Percentiles rank a stretch among this genome's conserved stretches.
Conservation (phyloP, 257 asterid genomes). For the Ilex aquifolium region DNA sequence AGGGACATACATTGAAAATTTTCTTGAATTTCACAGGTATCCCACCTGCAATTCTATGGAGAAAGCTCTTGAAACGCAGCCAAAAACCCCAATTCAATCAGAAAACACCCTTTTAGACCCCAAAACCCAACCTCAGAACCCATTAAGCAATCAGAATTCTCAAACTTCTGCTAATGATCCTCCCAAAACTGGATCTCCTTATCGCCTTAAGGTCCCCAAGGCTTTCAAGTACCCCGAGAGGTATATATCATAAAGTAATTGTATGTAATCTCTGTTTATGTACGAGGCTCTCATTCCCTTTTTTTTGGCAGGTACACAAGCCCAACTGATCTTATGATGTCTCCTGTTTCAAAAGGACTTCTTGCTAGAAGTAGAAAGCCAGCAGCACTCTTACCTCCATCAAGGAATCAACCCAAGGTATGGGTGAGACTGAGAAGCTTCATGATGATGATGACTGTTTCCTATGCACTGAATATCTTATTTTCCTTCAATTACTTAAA, state of each 20-base stretch:
- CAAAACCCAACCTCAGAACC: conserved; percentile 14
- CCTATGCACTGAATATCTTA: too few species aligned
- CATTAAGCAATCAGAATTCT: conserved; percentile 3
- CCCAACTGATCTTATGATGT: conserved; percentile 71
- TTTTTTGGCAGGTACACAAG: conserved; percentile 46
- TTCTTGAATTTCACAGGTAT: too few species aligned
- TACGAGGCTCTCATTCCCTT: neutral
- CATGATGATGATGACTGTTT: too few species aligned
- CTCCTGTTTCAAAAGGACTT: conserved; percentile 58
- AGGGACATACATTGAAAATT: too few species aligned
- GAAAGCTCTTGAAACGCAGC: conserved; percentile 23
- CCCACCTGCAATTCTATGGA: conserved; percentile 4
- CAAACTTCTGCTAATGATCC: conserved; percentile 13
- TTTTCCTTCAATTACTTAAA: too few species aligned
- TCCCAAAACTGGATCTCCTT: conserved; percentile 34
- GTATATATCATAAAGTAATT: conserved; percentile 13
- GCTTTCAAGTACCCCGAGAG: conserved; percentile 63
- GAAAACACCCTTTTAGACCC: conserved; percentile 13
- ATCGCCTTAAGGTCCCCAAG: conserved; percentile 57
- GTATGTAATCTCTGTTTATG: too few species aligned
- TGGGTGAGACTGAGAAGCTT: too few species aligned
- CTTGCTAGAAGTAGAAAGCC: conserved; percentile 34
- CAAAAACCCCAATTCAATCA: conserved; percentile 3
- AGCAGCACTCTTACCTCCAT: neutral
- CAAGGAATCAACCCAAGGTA: neutral